Evolutionary conservation across 257 asterid species (phyloP).

Genomic region (Henckelia pumila): DNA sequence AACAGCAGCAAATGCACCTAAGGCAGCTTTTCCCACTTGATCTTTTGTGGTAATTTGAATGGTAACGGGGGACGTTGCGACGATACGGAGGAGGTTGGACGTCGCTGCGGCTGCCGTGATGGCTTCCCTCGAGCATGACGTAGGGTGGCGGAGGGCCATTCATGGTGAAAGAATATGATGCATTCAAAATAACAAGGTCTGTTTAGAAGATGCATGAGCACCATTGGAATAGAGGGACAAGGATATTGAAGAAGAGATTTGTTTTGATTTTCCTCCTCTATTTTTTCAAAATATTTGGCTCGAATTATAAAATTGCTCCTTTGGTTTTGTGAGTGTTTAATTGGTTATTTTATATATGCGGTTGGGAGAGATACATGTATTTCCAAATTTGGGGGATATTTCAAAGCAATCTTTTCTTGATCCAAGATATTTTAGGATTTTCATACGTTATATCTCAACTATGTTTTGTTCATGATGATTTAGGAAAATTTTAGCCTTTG

Average conservation of each 20-base stretch:
- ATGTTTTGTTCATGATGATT: too few relatives aligned
- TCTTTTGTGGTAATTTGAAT: constrained; percentile 12
- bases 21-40: constrained; percentile 12
- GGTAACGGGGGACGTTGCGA: constrained; percentile 41
- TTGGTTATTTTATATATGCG: too few relatives aligned
- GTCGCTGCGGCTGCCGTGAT: background rate
- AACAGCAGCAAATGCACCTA: constrained; percentile 49
- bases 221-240: background rate
- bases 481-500: too few relatives aligned
- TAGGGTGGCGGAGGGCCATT: constrained; percentile 37
- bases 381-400: too few relatives aligned
- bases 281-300: too few relatives aligned
- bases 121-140: constrained; percentile 32
- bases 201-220: background rate
- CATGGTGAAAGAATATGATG: constrained; percentile 23
- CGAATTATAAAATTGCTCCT: too few relatives aligned
- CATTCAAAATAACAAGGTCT: background rate
- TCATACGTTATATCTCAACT: too few relatives aligned
- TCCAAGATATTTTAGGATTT: too few relatives aligned
- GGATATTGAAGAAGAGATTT: background rate
- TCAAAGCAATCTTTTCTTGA: too few relatives aligned
- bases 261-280: background rate
- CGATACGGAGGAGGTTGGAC: constrained; percentile 31
- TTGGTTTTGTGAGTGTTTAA: too few relatives aligned
- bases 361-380: too few relatives aligned